Evolutionary conservation across 495 filamentous ascomycete genomes (phyloP).

Genomic region (Neurospora sp.): DNA sequence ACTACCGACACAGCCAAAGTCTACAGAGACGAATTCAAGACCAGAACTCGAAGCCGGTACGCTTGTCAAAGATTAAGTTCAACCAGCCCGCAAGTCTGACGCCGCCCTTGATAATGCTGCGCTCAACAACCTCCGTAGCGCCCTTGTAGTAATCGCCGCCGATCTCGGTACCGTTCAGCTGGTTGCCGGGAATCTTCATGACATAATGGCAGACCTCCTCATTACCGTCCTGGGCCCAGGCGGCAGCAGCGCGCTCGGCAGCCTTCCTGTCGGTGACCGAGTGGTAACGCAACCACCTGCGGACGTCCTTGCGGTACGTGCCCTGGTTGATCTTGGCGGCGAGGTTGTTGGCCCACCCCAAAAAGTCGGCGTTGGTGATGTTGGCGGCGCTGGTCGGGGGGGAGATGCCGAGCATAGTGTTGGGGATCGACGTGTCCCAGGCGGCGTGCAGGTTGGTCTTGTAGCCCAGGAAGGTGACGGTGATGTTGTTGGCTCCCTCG

Average conservation of each 20-base stretch:
- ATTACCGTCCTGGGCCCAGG: conserved; percentile 51
- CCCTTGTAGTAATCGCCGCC: conserved; percentile 41
- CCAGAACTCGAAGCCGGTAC: background rate
- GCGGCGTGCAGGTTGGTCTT: conserved; percentile 50
- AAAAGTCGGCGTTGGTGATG: conserved; percentile 20
- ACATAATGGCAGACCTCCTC: conserved; percentile 45
- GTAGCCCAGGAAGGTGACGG: conserved; percentile 43
- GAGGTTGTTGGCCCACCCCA: conserved; percentile 24
- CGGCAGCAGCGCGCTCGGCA: conserved; percentile 26
- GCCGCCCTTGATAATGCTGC: conserved; percentile 56
- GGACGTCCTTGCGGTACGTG: conserved; percentile 32
- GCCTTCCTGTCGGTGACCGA: conserved; percentile 31
- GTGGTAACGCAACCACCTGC: conserved; percentile 31
- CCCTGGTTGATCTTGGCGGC: conserved; percentile 37
- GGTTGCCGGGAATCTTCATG: conserved; percentile 35
- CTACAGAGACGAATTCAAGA: background rate
- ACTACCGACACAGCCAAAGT: background rate
- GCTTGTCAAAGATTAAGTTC: conserved; percentile 11
- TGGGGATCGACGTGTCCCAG: conserved; percentile 58
- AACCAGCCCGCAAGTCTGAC: conserved; percentile 31
- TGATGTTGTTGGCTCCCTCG: conserved; percentile 49
- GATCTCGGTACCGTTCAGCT: conserved; percentile 41
- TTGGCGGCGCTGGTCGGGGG: conserved; percentile 28
- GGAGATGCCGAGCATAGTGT: conserved; percentile 28
- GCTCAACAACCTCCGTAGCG: conserved; percentile 42